Evolutionary conservation across 108 stramenopile species (phyloP).

Genomic region (Stephanodiscus triporus): DNA sequence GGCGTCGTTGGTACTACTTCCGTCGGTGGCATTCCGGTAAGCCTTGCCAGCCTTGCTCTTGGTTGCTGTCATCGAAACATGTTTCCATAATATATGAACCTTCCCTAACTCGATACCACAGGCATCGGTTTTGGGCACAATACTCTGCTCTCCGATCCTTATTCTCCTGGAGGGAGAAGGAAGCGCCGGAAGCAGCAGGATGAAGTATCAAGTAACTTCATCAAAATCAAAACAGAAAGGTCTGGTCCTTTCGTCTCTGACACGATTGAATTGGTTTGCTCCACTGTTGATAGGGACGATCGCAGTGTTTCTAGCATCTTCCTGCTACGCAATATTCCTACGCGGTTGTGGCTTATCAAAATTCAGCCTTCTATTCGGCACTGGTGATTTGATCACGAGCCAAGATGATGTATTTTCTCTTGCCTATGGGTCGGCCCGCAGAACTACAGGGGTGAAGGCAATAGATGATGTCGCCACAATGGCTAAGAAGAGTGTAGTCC

Average conservation of each 20-base stretch:
- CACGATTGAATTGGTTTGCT: slow-evolving; percentile 61
- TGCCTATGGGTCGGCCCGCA: slow-evolving; percentile 27
- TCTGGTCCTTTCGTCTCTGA: slow-evolving; percentile 51
- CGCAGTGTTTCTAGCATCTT: slow-evolving; percentile 55
- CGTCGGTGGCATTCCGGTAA: slow-evolving; percentile 62
- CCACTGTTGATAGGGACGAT: slow-evolving; percentile 57
- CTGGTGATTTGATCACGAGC: slow-evolving; percentile 40
- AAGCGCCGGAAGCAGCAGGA: slow-evolving; percentile 31
- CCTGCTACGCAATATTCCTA: slow-evolving; percentile 64
- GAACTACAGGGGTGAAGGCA: slow-evolving; percentile 28
- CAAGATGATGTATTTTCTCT: slow-evolving; percentile 52
- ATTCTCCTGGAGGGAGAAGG: slow-evolving; percentile 74
- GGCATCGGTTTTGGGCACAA: slow-evolving; percentile 66
- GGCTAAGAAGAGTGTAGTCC: slow-evolving; percentile 54
- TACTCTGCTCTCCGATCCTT: slow-evolving; percentile 63
- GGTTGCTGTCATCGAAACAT: background rate
- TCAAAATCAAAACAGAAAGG: slow-evolving; percentile 41
- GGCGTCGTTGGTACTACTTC: slow-evolving; percentile 64
- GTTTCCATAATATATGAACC: background rate
- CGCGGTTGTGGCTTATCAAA: slow-evolving; percentile 59
- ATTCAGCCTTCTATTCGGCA: slow-evolving; percentile 50
- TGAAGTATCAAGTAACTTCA: slow-evolving; percentile 42
- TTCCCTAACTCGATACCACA: slow-evolving; percentile 2
- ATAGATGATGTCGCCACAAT: slow-evolving; percentile 54
- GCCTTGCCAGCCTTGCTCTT: slow-evolving; percentile 1